A percentile compares a stretch with the other conserved stretches of the same genome.
These are phyloP conservation scores for Lachnellula arida DNA, from an alignment of 2,329 filamentous ascomycete genomes.

Conservation along the genomic window DNA sequence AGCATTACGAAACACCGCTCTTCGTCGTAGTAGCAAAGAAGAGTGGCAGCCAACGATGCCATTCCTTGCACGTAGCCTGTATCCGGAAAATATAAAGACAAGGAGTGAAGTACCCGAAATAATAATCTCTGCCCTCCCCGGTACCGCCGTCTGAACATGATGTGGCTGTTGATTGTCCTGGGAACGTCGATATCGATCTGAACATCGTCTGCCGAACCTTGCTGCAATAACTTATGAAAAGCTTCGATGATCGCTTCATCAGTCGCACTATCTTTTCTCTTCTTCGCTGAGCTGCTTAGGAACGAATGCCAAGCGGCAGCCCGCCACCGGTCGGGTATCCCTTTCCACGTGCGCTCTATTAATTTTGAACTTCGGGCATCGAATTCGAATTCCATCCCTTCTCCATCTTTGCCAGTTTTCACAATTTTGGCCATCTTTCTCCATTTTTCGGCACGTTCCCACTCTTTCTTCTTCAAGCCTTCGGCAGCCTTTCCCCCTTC, in stretches of 20 bases:
- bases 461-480: constrained; percentile 57
- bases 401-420: constrained; percentile 45
- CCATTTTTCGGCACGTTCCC: constrained; percentile 61
- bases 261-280: constrained; percentile 53
- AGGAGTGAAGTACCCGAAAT: constrained; percentile 86
- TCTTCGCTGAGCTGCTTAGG: constrained; percentile 69
- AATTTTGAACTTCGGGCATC: constrained; percentile 79
- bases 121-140: constrained; percentile 86
- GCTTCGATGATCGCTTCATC: constrained; percentile 68
- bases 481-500: constrained; percentile 49
- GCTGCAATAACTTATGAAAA: constrained; percentile 68
- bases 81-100: constrained; percentile 85
- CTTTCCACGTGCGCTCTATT: constrained; percentile 92
- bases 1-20: constrained; percentile 94
- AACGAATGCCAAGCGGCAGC: constrained; percentile 94
- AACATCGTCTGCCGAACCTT: constrained; percentile 80
- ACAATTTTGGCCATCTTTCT: constrained; percentile 59
- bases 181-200: constrained; percentile 98
- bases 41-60: constrained; percentile 85
- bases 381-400: constrained; percentile 69
- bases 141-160: constrained; percentile 94
- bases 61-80: constrained; percentile 98
- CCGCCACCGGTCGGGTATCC: constrained; percentile 94
- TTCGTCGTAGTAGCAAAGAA: constrained; percentile 96
- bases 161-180: constrained; percentile 87